Percentiles rank a stretch among this genome's conserved stretches.
phyloP scores from a whole-genome alignment of 805 yeast species.

The Peterozyma xylosa region DNA sequence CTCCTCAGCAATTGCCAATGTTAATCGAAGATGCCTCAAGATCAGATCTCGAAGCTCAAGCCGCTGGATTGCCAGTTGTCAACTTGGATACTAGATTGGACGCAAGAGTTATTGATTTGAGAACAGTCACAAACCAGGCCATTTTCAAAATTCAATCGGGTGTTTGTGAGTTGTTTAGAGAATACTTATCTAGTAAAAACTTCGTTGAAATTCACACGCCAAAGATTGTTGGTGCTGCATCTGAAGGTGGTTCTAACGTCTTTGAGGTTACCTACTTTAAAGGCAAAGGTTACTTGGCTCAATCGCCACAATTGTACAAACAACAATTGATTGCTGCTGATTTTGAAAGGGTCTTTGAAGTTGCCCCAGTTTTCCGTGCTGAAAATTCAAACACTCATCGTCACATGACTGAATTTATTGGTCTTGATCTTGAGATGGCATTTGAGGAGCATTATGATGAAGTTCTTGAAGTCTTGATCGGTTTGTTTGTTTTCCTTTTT shows the following conservation, averaged over 20 bases:
- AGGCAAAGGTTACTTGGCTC: slow-evolving; percentile 89
- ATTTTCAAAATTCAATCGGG: slow-evolving; percentile 92
- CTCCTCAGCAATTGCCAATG: slow-evolving; percentile 90
- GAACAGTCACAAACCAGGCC: slow-evolving; percentile 97
- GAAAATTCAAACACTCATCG: slow-evolving; percentile 99
- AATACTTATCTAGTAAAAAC: slow-evolving; percentile 58
- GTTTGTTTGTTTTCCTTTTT: slow-evolving; percentile 82
- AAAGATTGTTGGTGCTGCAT: slow-evolving; percentile 87
- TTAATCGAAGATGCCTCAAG: slow-evolving; percentile 95
- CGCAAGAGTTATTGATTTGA: slow-evolving; percentile 89
- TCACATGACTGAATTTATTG: slow-evolving; percentile 98
- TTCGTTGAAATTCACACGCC: slow-evolving; percentile 96
- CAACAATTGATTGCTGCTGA: slow-evolving; percentile 98
- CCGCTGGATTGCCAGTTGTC: slow-evolving; percentile 84
- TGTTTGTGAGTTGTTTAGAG: slow-evolving; percentile 82
- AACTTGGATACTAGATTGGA: slow-evolving; percentile 95
- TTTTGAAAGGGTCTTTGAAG: slow-evolving; percentile 91
- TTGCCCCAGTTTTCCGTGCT: slow-evolving; percentile 98
- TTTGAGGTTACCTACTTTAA: slow-evolving; percentile 92
- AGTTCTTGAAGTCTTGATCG: slow-evolving; percentile 50
- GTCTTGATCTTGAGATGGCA: slow-evolving; percentile 96
- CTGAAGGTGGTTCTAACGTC: slow-evolving; percentile 97
- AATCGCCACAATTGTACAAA: slow-evolving; percentile 96
- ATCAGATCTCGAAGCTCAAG: slow-evolving; percentile 91
- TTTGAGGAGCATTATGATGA: slow-evolving; percentile 98